Percentiles rank a stretch among this genome's conserved stretches.
These are phyloP conservation scores for Strigomonas culicis DNA, from an alignment of 208 protist genomes.

Conservation along the genomic window DNA sequence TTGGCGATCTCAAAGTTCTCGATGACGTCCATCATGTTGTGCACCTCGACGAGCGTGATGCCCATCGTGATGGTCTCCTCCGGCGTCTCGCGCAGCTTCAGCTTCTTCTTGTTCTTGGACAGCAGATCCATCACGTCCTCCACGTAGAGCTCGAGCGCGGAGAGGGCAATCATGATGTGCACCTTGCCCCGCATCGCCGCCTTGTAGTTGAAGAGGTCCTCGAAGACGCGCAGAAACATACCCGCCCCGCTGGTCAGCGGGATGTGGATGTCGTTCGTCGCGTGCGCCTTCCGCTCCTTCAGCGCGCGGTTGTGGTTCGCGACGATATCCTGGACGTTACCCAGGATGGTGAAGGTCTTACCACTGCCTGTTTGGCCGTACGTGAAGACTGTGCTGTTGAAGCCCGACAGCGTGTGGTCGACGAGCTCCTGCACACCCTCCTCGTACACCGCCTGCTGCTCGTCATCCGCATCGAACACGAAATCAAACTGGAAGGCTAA, in stretches of 20 bases:
- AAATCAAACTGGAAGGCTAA: slow-evolving; percentile 78
- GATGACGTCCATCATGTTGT: slow-evolving; percentile 66
- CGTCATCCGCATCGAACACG: slow-evolving; percentile 75
- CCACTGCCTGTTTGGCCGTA: slow-evolving; percentile 90
- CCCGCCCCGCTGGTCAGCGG: slow-evolving; percentile 51
- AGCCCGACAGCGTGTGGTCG: slow-evolving; percentile 69
- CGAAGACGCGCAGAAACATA: slow-evolving; percentile 83
- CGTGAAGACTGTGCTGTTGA: slow-evolving; percentile 82
- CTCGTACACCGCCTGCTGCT: slow-evolving; percentile 78
- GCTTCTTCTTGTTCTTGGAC: slow-evolving; percentile 56
- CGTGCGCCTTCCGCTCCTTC: background rate
- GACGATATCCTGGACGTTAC: slow-evolving; percentile 37
- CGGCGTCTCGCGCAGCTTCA: slow-evolving; percentile 77
- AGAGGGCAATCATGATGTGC: slow-evolving; percentile 75
- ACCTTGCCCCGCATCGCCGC: slow-evolving; percentile 29
- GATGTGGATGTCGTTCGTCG: background rate
- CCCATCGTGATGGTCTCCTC: slow-evolving; percentile 68
- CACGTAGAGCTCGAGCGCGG: slow-evolving; percentile 84
- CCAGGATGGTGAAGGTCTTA: slow-evolving; percentile 92
- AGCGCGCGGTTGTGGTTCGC: slow-evolving; percentile 1
- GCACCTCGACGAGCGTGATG: slow-evolving; percentile 62
- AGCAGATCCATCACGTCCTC: slow-evolving; percentile 89
- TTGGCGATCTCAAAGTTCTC: slow-evolving; percentile 74
- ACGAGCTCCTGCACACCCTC: slow-evolving; percentile 82
- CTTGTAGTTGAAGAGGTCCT: slow-evolving; percentile 80